Evolutionary conservation across 306 rosid species (phyloP), one percentile per base, ranked within the genome.

Genomic region (Cercis canadensis): DNA sequence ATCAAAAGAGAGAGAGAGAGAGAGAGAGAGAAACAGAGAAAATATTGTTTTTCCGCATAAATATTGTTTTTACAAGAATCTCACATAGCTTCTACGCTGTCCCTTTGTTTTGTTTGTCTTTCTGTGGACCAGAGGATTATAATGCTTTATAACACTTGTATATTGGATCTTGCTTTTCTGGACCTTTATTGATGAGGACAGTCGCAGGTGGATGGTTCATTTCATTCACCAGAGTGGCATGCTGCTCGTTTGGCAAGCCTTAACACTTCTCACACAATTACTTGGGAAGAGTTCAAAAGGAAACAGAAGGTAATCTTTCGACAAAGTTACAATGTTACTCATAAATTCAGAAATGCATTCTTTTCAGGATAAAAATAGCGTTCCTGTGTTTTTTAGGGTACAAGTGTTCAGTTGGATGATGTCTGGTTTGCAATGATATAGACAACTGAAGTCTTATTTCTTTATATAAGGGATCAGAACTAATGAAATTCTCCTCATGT

Each of bases 141-240:
- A 57, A 52, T 77, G 73, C 77, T 55, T 62, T 81, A 29, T 60
- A 74, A 31, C 65, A 65, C 65, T 33, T 46, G 76, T 17, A 21
- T 80, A 61, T 70, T 59, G 72, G 72, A 68, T 72, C 17, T 53
- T 65, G 63, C 31, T 81, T 75, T 49, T 83, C 82, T 80, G 69
- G 76, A 82, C 89, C 79, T 70, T 72, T 80, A 80, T 87, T 95
- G 96, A 95, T 86, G 96, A 89, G 99, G 92, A 81, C 87, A 65
- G 85, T 91, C 90, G 80, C 99, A 95, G 99, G 93, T 91, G 96
- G 99, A 95, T 89, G 99, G 99, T 91, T 95, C 99, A 85, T 95
- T 95, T 89, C 99, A 95, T 91, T 86, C 99, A 70, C 99, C 99
- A 89, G 99, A 75, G 78, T 95, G 99, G 99, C 99, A 95, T 89